These are phyloP conservation scores for Chalciporus chontae DNA, from an alignment of 768 basidiomycete species.

Conservation along the genomic window DNA sequence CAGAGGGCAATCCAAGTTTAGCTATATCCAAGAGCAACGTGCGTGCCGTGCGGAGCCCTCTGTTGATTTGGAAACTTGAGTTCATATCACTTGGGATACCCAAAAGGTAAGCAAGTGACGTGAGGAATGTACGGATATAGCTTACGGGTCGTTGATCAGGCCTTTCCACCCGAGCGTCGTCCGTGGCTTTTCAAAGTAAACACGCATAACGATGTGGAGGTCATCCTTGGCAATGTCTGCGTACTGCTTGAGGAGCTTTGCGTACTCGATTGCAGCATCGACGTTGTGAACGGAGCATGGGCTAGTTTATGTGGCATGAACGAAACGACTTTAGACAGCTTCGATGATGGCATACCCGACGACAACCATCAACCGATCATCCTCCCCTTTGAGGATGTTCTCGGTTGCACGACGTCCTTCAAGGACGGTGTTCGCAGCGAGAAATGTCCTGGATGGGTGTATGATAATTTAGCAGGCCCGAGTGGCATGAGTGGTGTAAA, in stretches of 20 bases:
- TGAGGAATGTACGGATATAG: neutral
- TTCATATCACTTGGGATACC: constrained; percentile 60
- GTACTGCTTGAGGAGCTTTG: constrained; percentile 72
- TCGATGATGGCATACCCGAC: constrained; percentile 58
- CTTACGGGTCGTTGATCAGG: constrained; percentile 87
- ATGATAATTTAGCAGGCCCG: neutral
- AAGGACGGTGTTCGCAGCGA: constrained; percentile 83
- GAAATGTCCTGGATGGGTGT: constrained; percentile 53
- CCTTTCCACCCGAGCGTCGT: constrained; percentile 99
- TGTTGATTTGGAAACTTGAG: constrained; percentile 92
- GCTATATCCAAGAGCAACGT: constrained; percentile 84
- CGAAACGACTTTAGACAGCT: neutral
- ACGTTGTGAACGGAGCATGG: constrained; percentile 95
- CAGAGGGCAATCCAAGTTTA: constrained; percentile 86
- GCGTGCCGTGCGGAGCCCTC: constrained; percentile 86
- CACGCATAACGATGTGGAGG: constrained; percentile 93
- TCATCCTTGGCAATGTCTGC: constrained; percentile 80
- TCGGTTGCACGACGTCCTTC: constrained; percentile 80
- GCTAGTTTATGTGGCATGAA: constrained; percentile 34
- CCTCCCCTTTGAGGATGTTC: constrained; percentile 76
- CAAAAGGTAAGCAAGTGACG: neutral
- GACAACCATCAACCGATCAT: constrained; percentile 90
- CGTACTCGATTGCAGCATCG: constrained; percentile 84
- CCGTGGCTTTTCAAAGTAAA: constrained; percentile 96
- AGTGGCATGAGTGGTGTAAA: neutral